A percentile compares a stretch with the other conserved stretches of the same genome.
Evolutionary conservation across 2,329 filamentous ascomycete genomes (phyloP).

Genomic region (Fragosphaeria purpurea): DNA sequence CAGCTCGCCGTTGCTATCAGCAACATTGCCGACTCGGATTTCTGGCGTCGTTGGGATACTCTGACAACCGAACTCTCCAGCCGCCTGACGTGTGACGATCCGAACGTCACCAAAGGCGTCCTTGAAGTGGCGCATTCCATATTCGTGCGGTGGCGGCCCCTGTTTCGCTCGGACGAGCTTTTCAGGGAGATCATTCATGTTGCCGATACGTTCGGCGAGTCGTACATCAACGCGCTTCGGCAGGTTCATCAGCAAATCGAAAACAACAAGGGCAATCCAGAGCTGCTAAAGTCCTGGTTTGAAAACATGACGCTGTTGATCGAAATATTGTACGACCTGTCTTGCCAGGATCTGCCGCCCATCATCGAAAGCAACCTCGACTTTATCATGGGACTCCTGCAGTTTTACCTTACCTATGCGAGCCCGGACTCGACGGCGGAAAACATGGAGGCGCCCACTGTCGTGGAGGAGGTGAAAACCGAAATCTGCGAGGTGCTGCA

Average conservation of each 20-base stretch:
- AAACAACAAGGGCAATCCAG: slow-evolving; percentile 65
- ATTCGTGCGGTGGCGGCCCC: slow-evolving; percentile 87
- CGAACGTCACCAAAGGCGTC: slow-evolving; percentile 82
- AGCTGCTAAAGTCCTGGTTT: slow-evolving; percentile 65
- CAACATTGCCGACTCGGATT: slow-evolving; percentile 95
- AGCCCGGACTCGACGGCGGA: slow-evolving; percentile 55
- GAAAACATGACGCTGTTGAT: slow-evolving; percentile 78
- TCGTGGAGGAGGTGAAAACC: slow-evolving; percentile 78
- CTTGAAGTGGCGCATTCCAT: slow-evolving; percentile 97
- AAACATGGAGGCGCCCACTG: slow-evolving; percentile 84
- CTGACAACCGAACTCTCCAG: slow-evolving; percentile 74
- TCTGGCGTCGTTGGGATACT: slow-evolving; percentile 94
- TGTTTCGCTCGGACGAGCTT: slow-evolving; percentile 86
- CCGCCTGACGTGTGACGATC: slow-evolving; percentile 71
- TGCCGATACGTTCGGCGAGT: slow-evolving; percentile 68
- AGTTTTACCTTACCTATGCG: slow-evolving; percentile 88
- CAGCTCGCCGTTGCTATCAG: slow-evolving; percentile 96
- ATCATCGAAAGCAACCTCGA: slow-evolving; percentile 84
- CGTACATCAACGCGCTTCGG: slow-evolving; percentile 72
- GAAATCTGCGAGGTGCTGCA: slow-evolving; percentile 88
- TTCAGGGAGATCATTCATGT: slow-evolving; percentile 97
- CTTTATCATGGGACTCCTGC: slow-evolving; percentile 66
- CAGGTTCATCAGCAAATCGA: slow-evolving; percentile 66
- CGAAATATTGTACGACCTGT: slow-evolving; percentile 91
- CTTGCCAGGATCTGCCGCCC: slow-evolving; percentile 91